Percentiles rank a stretch among this genome's conserved stretches.
Evolutionary conservation across 257 asterid species (phyloP).

Genomic region (Solanum appendiculatum): DNA sequence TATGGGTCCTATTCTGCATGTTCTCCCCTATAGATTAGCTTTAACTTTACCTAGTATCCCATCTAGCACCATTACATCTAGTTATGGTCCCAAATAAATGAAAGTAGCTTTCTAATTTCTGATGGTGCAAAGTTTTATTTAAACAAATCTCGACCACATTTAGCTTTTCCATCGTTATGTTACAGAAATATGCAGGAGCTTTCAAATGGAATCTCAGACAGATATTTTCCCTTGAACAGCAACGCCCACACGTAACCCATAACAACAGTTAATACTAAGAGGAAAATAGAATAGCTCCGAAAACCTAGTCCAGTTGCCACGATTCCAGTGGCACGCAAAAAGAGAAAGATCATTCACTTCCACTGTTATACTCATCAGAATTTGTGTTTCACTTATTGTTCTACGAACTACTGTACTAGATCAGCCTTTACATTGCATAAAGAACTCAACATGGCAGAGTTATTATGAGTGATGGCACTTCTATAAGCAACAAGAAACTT

Average conservation of each 20-base stretch:
- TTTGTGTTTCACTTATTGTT: not conserved
- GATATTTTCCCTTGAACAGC: not conserved
- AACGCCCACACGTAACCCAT: not conserved
- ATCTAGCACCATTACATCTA: not conserved
- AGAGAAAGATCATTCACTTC: not conserved
- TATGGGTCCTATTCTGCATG: not conserved
- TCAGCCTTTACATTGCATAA: not conserved
- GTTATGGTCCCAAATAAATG: not conserved
- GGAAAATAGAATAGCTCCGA: not conserved
- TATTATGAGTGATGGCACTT: not conserved
- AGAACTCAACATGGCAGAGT: not conserved
- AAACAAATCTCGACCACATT: not conserved
- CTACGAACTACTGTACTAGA: not conserved
- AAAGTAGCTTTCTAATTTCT: not conserved
- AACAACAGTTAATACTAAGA: not conserved
- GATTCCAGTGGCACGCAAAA: not conserved
- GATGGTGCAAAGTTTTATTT: not conserved
- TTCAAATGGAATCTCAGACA: not conserved
- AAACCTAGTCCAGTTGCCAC: not conserved
- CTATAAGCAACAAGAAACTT: not conserved
- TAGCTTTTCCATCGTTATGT: not conserved
- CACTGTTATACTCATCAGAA: not conserved
- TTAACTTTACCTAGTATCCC: not conserved
- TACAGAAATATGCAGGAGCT: not conserved
- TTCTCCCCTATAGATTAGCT: not conserved